Evolutionary conservation across 2,329 filamentous ascomycete genomes (phyloP).

Genomic region (Aspergillus puulaauensis): DNA sequence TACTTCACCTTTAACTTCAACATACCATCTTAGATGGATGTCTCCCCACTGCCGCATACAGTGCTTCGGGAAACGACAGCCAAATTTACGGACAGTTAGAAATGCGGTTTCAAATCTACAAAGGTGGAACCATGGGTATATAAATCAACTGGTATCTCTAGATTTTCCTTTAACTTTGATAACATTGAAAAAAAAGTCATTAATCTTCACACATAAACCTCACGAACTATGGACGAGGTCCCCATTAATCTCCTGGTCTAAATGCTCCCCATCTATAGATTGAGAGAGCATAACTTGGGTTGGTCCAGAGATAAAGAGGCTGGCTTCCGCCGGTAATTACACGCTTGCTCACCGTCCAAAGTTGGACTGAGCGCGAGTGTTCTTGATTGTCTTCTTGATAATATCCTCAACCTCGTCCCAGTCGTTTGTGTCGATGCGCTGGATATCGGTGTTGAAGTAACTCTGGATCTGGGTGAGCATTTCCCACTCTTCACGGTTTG

Average conservation of each 20-base stretch:
- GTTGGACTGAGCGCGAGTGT: slow-evolving; percentile 41
- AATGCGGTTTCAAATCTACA: not conserved
- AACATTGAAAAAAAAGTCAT: slow-evolving; percentile 25
- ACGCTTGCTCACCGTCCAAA: slow-evolving; percentile 26
- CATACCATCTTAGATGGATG: too few species aligned
- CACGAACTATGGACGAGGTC: slow-evolving; percentile 8
- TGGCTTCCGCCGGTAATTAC: not conserved
- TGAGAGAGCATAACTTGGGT: not conserved
- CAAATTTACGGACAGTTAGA: not conserved
- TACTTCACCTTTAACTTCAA: too few species aligned
- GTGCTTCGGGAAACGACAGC: too few species aligned
- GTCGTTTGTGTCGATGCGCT: slow-evolving; percentile 77
- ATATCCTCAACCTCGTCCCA: slow-evolving; percentile 87
- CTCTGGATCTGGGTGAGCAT: slow-evolving; percentile 77
- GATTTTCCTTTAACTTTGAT: slow-evolving; percentile 18
- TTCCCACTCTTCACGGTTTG: slow-evolving; percentile 76
- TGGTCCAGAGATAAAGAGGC: not conserved
- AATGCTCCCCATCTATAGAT: not conserved
- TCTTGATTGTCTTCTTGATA: slow-evolving; percentile 78
- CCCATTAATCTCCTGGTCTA: not conserved
- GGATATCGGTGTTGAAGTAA: slow-evolving; percentile 77
- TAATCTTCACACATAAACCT: slow-evolving; percentile 29
- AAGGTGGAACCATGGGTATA: not conserved
- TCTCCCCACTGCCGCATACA: too few species aligned
- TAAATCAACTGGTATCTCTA: slow-evolving; percentile 33